Evolutionary conservation across 257 asterid genomes (phyloP).

Genomic region (Rhazya stricta): DNA sequence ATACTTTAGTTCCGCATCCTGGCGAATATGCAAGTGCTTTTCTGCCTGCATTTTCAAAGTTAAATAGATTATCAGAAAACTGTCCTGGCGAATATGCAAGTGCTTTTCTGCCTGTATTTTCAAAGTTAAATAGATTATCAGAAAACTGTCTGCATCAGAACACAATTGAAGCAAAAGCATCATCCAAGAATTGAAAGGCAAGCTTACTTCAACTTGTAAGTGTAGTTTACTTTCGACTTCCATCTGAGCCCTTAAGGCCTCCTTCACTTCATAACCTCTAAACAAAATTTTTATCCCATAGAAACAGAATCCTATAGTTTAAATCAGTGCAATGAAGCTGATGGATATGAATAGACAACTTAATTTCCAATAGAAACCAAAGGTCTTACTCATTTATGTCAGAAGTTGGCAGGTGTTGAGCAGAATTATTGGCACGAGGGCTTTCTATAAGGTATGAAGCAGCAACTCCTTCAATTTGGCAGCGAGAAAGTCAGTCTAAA

Average conservation of each 20-base stretch:
- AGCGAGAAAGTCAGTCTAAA: constrained; percentile 22
- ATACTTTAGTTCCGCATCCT: constrained; percentile 68
- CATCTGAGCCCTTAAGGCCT: constrained; percentile 90
- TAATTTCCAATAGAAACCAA: constrained; percentile 3
- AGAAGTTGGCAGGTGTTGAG: constrained; percentile 57
- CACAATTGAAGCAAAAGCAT: constrained; percentile 7
- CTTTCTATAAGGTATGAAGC: constrained; percentile 62
- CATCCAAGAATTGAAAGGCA: constrained; percentile 10
- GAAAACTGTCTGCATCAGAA: constrained; percentile 22
- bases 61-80: constrained; percentile 7
- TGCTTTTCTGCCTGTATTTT: constrained; percentile 68
- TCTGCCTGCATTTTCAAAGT: constrained; percentile 49
- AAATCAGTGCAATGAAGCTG: not conserved
- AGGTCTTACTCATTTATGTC: constrained; percentile 68
- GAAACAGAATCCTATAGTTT: constrained; percentile 2
- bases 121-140: constrained; percentile 11
- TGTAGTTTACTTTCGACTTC: constrained; percentile 89
- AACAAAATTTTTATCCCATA: constrained; percentile 20
- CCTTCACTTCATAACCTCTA: constrained; percentile 90
- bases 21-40: constrained; percentile 75
- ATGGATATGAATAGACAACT: constrained; percentile 8
- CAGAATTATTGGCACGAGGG: constrained; percentile 48
- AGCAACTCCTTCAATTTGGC: constrained; percentile 34
- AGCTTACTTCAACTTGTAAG: constrained; percentile 86
- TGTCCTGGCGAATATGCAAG: constrained; percentile 63